A percentile compares a stretch with the other conserved stretches of the same genome.
These are phyloP conservation scores for Porodaedalea pini DNA, from an alignment of 1,284 basidiomycete genomes.

Conservation along the genomic window DNA sequence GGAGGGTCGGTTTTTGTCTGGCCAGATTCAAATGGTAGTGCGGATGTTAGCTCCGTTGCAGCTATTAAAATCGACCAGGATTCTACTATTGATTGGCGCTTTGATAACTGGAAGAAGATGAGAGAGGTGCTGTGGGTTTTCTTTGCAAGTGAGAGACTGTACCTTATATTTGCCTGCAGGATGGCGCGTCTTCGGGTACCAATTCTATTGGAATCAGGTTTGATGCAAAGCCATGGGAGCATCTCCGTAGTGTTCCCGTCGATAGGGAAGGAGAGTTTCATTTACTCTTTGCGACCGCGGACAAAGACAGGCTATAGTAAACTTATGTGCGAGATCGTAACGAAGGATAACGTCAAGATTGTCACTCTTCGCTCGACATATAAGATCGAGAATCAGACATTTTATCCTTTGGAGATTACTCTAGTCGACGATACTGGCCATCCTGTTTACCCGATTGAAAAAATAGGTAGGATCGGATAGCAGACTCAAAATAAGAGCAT, in stretches of 20 bases:
- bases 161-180: conserved; percentile 42
- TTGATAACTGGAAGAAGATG: conserved; percentile 94
- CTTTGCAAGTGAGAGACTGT: not conserved
- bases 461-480: conserved; percentile 60
- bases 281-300: conserved; percentile 83
- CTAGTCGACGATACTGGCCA: conserved; percentile 85
- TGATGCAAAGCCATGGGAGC: conserved; percentile 88
- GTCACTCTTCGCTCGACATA: conserved; percentile 95
- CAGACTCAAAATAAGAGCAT: not conserved
- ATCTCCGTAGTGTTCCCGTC: conserved; percentile 85
- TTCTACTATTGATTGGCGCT: conserved; percentile 89
- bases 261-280: conserved; percentile 93
- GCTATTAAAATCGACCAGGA: conserved; percentile 66
- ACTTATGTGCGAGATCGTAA: conserved; percentile 86
- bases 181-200: conserved; percentile 74
- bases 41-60: conserved; percentile 42
- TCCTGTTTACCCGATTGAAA: conserved; percentile 78
- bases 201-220: conserved; percentile 85
- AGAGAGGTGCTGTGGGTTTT: conserved; percentile 65
- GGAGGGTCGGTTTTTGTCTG: conserved; percentile 81
- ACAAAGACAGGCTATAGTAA: conserved; percentile 76
- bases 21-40: conserved; percentile 66
- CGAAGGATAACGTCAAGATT: conserved; percentile 92
- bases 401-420: conserved; percentile 92
- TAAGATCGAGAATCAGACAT: conserved; percentile 87